phyloP scores from a whole-genome alignment of 768 basidiomycete species.

The Pisolithus albus region DNA sequence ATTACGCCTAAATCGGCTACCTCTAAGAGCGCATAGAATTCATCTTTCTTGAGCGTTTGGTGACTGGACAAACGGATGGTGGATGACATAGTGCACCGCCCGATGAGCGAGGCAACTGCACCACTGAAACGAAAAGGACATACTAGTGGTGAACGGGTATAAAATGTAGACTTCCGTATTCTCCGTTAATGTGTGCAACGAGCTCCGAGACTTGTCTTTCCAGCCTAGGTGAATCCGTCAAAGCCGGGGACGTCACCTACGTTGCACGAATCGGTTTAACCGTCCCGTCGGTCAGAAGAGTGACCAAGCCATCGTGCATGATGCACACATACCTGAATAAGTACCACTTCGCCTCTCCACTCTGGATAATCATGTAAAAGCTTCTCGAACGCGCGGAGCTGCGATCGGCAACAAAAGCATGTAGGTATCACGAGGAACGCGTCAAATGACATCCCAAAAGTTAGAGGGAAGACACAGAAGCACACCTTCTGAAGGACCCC shows the following conservation, averaged over 20 bases:
- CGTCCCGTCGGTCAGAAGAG: no score
- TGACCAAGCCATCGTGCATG: background rate
- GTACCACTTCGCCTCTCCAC: conserved; percentile 86
- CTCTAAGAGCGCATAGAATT: conserved; percentile 91
- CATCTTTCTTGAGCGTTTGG: conserved; percentile 94
- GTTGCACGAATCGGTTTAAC: conserved; percentile 34
- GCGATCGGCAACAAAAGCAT: background rate
- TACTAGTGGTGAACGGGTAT: conserved; percentile 98
- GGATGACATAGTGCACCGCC: background rate
- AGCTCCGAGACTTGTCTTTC: conserved; percentile 91
- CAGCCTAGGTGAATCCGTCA: conserved; percentile 88
- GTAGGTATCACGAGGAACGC: background rate
- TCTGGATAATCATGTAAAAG: conserved; percentile 89
- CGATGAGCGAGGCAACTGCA: background rate
- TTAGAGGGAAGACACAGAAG: background rate
- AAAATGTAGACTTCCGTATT: conserved; percentile 91
- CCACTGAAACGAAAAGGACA: conserved; percentile 27
- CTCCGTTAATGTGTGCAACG: conserved; percentile 92
- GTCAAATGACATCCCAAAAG: background rate
- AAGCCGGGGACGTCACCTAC: conserved; percentile 86
- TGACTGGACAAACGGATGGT: conserved; percentile 50
- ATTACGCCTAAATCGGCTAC: conserved; percentile 94
- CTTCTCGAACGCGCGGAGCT: conserved; percentile 94
- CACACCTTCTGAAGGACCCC: conserved; percentile 90
- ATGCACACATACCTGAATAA: conserved; percentile 36